phyloP scores from a whole-genome alignment of 768 basidiomycete genomes.

The Lactarius tabidus region DNA sequence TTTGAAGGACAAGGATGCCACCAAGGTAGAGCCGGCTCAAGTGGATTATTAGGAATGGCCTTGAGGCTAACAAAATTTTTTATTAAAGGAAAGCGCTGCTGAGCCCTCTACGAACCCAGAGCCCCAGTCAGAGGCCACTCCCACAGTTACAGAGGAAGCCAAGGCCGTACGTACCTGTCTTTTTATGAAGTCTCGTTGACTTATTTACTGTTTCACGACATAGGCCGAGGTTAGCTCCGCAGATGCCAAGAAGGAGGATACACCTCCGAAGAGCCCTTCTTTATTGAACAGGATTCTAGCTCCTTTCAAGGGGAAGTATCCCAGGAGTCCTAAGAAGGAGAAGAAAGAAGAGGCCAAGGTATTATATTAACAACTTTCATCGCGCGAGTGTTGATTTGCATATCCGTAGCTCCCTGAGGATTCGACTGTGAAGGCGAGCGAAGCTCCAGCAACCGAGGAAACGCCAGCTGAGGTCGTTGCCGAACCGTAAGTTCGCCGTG shows the following conservation, averaged over 20 bases:
- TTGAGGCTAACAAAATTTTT: slow-evolving; percentile 13
- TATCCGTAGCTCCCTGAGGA: slow-evolving; percentile 40
- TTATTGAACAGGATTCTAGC: slow-evolving; percentile 75
- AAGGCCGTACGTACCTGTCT: slow-evolving; percentile 34
- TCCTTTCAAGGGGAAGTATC: slow-evolving; percentile 63
- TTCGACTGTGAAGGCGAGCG: slow-evolving; percentile 32
- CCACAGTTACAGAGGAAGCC: slow-evolving; percentile 30
- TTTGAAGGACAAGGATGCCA: slow-evolving; percentile 34
- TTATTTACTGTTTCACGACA: slow-evolving; percentile 10
- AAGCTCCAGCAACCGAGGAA: slow-evolving; percentile 60
- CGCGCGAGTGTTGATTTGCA: not conserved
- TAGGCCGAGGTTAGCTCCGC: slow-evolving; percentile 45
- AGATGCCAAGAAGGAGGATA: slow-evolving; percentile 67
- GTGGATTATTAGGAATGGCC: slow-evolving; percentile 29
- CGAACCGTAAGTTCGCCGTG: slow-evolving; percentile 54
- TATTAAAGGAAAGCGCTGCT: slow-evolving; percentile 37
- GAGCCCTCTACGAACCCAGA: slow-evolving; percentile 38
- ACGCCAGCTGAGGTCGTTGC: slow-evolving; percentile 44
- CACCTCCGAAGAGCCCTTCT: slow-evolving; percentile 76
- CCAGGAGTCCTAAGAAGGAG: slow-evolving; percentile 67
- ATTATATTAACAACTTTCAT: slow-evolving; percentile 16
- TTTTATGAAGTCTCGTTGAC: slow-evolving; percentile 35
- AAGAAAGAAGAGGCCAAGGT: slow-evolving; percentile 72
- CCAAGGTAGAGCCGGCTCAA: slow-evolving; percentile 40
- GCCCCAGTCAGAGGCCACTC: slow-evolving; percentile 33